Percentiles rank a stretch among this genome's conserved stretches.
phyloP scores from a whole-genome alignment of 208 protist species.

The Wallacemonas rigidus region DNA sequence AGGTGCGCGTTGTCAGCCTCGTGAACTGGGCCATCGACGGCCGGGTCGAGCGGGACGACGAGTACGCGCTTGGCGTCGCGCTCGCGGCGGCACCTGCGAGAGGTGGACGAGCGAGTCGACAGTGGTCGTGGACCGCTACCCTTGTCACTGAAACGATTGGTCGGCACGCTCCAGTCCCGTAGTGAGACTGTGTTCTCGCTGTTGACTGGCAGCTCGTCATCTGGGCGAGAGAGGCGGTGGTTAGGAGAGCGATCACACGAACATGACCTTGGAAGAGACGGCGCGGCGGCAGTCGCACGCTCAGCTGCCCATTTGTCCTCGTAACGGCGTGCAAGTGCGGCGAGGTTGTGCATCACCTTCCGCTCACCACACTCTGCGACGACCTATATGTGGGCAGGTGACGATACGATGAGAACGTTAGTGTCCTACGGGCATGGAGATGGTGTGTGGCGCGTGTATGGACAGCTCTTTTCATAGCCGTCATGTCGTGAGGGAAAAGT shows the following conservation, averaged over 20 bases:
- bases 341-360: constrained; percentile 7
- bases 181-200: neutral
- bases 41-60: neutral
- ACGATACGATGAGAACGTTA: too few species aligned
- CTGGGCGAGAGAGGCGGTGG: neutral
- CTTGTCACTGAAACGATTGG: constrained; percentile 5
- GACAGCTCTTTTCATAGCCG: too few species aligned
- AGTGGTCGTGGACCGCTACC: neutral
- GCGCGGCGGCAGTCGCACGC: neutral
- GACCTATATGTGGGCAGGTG: too few species aligned
- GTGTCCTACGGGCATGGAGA: too few species aligned
- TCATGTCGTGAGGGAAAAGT: too few species aligned
- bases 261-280: neutral
- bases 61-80: neutral
- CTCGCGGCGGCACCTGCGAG: neutral
- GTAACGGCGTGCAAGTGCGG: neutral
- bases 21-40: neutral
- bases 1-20: neutral
- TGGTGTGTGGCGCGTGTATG: too few species aligned
- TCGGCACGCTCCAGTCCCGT: constrained; percentile 5
- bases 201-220: neutral
- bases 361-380: too few species aligned
- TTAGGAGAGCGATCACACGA: neutral
- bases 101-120: neutral
- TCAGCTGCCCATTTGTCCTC: constrained; percentile 15